Evolutionary conservation across 2,329 filamentous ascomycete species (phyloP).

Genomic region (Monosporascus cannonballus): DNA sequence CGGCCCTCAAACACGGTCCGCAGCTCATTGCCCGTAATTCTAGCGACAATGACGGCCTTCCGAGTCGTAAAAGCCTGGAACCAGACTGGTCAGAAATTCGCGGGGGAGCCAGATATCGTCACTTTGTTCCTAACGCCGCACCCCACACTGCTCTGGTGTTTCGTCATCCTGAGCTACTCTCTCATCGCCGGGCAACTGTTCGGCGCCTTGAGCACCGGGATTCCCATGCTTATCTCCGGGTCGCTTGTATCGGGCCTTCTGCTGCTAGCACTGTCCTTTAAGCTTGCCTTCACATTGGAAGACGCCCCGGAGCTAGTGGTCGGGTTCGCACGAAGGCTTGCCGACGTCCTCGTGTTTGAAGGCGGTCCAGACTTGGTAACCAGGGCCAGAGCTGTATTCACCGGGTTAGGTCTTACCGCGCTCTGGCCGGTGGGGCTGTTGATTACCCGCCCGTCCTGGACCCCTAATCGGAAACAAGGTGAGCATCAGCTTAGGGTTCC

Average conservation of each 20-base stretch:
- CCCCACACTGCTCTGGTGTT: conserved; percentile 64
- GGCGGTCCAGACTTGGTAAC: conserved; percentile 39
- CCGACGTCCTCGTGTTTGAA: conserved; percentile 28
- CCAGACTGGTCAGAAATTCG: conserved; percentile 93
- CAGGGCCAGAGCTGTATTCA: conserved; percentile 45
- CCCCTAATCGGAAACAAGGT: conserved; percentile 21
- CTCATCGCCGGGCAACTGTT: conserved; percentile 46
- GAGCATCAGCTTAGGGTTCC: conserved; percentile 9
- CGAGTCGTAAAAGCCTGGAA: conserved; percentile 79
- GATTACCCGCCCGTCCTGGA: conserved; percentile 17
- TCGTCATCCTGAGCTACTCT: conserved; percentile 65
- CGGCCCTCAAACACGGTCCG: conserved; percentile 19
- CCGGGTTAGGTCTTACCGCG: conserved; percentile 35
- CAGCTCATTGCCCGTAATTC: conserved; percentile 19
- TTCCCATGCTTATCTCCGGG: conserved; percentile 36
- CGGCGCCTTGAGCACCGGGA: conserved; percentile 30
- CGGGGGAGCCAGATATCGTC: conserved; percentile 83
- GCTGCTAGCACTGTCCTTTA: conserved; percentile 68
- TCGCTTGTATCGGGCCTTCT: conserved; percentile 36
- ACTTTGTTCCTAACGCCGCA: conserved; percentile 61
- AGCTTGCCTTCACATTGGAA: conserved; percentile 78
- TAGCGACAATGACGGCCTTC: conserved; percentile 53
- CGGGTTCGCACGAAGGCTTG: conserved; percentile 35
- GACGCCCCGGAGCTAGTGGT: conserved; percentile 79
- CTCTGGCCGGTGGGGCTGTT: conserved; percentile 34